Conservation (phyloP, 1,139 yeast genomes). For the Geotrichum europaeum region DNA sequence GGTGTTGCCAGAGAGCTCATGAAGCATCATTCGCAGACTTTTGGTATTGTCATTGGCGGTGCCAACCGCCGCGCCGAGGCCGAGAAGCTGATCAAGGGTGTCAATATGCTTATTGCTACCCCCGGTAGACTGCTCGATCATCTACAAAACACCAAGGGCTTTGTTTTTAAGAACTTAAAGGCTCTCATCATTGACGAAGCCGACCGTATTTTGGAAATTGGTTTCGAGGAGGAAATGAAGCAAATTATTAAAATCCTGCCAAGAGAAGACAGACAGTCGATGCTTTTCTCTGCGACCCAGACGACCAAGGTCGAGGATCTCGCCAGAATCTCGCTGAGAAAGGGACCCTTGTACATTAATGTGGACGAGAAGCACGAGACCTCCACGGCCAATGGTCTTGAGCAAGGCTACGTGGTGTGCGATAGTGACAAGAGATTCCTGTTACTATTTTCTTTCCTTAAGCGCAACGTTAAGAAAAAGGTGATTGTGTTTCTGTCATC, state of each 20-base stretch:
- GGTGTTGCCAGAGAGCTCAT: conserved; percentile 93
- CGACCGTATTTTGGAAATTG: conserved; percentile 92
- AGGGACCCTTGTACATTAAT: conserved; percentile 92
- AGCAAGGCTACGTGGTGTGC: conserved; percentile 97
- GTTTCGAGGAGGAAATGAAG: conserved; percentile 97
- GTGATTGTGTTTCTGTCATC: conserved; percentile 92
- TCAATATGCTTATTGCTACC: conserved; percentile 87
- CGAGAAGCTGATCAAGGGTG: conserved; percentile 88
- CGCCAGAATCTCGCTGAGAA: conserved; percentile 90
- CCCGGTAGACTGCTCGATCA: conserved; percentile 97
- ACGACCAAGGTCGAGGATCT: conserved; percentile 97
- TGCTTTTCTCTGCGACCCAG: conserved; percentile 97
- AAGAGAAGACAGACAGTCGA: conserved; percentile 87
- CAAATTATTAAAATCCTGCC: conserved; percentile 94
- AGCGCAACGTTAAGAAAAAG: conserved; percentile 79
- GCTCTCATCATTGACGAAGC: conserved; percentile 95
- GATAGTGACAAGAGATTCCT: conserved; percentile 93
- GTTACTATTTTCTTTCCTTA: conserved; percentile 82
- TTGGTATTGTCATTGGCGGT: conserved; percentile 97
- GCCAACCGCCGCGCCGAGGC: conserved; percentile 97
- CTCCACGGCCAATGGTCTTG: conserved; percentile 94
- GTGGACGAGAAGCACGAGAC: conserved; percentile 75
- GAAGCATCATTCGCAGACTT: conserved; percentile 88
- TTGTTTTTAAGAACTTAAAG: conserved; percentile 87
- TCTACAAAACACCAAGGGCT: conserved; percentile 90